These are phyloP conservation scores for Corymbia citriodora DNA, from an alignment of 441 rosid genomes.

Conservation along the genomic window DNA sequence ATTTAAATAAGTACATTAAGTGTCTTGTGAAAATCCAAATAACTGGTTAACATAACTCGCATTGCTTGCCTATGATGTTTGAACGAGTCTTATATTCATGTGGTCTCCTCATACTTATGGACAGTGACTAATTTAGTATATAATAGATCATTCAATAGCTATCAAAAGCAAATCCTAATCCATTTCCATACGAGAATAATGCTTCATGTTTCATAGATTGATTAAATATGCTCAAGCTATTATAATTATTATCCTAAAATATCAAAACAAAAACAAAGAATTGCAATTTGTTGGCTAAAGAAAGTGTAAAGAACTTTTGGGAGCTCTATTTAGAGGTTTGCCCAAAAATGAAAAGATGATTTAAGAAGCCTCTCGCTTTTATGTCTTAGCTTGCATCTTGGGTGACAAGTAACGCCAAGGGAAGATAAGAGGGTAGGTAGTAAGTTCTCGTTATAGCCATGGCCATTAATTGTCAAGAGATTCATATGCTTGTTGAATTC, in stretches of 20 bases:
- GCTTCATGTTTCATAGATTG: background rate
- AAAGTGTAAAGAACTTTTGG: background rate
- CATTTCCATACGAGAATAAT: background rate
- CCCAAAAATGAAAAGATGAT: background rate
- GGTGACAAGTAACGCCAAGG: background rate
- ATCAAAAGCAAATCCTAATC: no score
- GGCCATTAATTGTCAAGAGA: background rate
- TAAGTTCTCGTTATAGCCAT: background rate
- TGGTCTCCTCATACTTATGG: background rate
- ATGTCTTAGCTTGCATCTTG: background rate
- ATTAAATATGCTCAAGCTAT: background rate
- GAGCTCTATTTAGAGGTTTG: background rate
- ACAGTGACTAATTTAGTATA: background rate
- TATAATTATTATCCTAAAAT: background rate
- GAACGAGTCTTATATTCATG: background rate
- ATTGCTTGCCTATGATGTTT: background rate
- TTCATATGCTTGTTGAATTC: background rate
- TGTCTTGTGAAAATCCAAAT: background rate
- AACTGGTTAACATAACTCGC: background rate
- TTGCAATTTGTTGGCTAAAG: background rate
- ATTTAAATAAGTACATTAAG: background rate
- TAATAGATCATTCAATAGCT: background rate
- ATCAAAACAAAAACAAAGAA: background rate
- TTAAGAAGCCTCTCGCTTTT: background rate
- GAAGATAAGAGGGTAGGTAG: background rate